phyloP scores from a whole-genome alignment of 1,284 basidiomycete species.

The Leccinum huronense region DNA sequence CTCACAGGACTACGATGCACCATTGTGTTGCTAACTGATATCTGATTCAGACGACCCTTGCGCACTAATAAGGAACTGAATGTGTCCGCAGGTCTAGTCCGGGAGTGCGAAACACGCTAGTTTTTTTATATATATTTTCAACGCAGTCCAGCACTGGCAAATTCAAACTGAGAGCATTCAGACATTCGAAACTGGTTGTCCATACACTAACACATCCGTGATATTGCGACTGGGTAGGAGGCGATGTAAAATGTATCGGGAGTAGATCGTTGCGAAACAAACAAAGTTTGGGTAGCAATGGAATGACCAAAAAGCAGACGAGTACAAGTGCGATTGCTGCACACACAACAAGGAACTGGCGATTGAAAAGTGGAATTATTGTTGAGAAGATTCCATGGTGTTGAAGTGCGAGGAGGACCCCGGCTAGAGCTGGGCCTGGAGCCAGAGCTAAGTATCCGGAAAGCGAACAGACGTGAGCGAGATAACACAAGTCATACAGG shows the following conservation, averaged over 20 bases:
- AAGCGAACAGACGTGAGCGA: constrained; percentile 1
- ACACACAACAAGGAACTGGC: constrained; percentile 18
- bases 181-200: constrained; percentile 20
- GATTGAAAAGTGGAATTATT: constrained; percentile 2
- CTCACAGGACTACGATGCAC: neutral
- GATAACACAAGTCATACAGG: neutral
- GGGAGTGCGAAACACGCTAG: neutral
- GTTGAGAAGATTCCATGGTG: constrained; percentile 24
- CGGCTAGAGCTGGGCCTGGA: constrained; percentile 47
- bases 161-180: constrained; percentile 7
- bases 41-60: neutral
- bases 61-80: neutral
- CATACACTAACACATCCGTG: constrained; percentile 21
- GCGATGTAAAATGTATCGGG: constrained; percentile 19
- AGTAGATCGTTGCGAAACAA: constrained; percentile 21
- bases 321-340: constrained; percentile 25
- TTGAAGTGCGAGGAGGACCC: constrained; percentile 22
- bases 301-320: constrained; percentile 18
- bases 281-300: constrained; percentile 16
- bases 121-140: neutral
- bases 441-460: constrained; percentile 16
- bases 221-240: constrained; percentile 13
- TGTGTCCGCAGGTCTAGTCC: neutral
- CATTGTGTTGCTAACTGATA: neutral
- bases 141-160: neutral